Evolutionary conservation across 306 rosid species (phyloP).

Genomic region (Ormosia emarginata): DNA sequence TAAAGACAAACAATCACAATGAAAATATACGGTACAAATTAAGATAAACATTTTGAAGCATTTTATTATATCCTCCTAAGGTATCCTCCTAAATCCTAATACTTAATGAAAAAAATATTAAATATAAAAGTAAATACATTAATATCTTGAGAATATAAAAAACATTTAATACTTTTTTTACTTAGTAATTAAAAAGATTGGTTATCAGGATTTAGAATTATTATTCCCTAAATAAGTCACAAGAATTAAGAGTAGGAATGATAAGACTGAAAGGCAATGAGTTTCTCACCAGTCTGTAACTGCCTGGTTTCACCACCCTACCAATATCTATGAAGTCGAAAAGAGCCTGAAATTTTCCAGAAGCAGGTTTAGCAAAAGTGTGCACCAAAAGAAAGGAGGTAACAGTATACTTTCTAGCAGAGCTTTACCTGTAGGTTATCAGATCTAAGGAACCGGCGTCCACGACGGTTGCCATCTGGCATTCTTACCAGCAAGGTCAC

Average conservation of each 20-base stretch:
- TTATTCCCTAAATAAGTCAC: no score
- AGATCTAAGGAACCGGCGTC: constrained; percentile 86
- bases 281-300: constrained; percentile 84
- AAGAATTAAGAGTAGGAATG: background rate
- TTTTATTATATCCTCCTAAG: background rate
- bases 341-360: constrained; percentile 60
- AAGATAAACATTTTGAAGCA: background rate
- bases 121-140: no score
- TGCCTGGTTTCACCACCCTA: constrained; percentile 72
- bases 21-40: background rate
- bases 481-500: constrained; percentile 77
- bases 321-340: constrained; percentile 84
- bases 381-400: background rate
- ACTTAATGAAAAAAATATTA: no score
- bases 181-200: no score
- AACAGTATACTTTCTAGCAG: background rate
- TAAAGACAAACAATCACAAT: background rate
- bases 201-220: no score
- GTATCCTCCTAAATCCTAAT: background rate
- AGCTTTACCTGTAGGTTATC: constrained; percentile 76
- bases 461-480: constrained; percentile 95
- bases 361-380: constrained; percentile 19
- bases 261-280: background rate
- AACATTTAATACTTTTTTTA: no score
- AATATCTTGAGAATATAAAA: no score